A percentile compares a stretch with the other conserved stretches of the same genome.
Conservation (phyloP, 495 filamentous ascomycete genomes). For the Lepidopterella palustris region DNA sequence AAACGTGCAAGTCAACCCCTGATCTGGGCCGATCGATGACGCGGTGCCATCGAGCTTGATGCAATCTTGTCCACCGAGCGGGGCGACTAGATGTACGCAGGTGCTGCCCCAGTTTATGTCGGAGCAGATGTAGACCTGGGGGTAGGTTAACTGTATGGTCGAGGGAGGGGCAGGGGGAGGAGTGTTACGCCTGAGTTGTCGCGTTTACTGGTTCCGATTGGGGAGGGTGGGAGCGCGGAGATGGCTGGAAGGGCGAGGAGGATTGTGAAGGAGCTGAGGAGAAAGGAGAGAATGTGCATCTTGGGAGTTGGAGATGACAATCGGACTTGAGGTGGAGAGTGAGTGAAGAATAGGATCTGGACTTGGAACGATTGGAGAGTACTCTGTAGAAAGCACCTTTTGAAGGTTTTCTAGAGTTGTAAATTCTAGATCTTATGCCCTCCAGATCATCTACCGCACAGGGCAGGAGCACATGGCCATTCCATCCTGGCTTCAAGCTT, state of each 20-base stretch:
- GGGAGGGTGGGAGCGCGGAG: background rate
- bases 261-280: background rate
- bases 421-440: background rate
- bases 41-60: background rate
- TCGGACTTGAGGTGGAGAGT: background rate
- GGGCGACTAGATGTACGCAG: background rate
- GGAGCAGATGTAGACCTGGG: background rate
- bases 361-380: background rate
- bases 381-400: background rate
- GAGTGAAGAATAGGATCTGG: background rate
- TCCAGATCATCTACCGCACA: background rate
- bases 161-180: background rate
- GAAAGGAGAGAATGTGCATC: background rate
- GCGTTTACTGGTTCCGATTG: background rate
- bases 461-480: background rate
- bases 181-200: background rate
- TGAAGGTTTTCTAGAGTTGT: background rate
- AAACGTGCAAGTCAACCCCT: background rate
- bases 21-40: background rate
- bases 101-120: background rate
- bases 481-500: background rate
- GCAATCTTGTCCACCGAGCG: background rate
- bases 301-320: background rate
- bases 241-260: background rate
- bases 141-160: background rate